Percentiles rank a stretch among this genome's conserved stretches.
These are phyloP conservation scores for Pythium apleroticum DNA, from an alignment of 352 stramenopile species.

Conservation along the genomic window DNA sequence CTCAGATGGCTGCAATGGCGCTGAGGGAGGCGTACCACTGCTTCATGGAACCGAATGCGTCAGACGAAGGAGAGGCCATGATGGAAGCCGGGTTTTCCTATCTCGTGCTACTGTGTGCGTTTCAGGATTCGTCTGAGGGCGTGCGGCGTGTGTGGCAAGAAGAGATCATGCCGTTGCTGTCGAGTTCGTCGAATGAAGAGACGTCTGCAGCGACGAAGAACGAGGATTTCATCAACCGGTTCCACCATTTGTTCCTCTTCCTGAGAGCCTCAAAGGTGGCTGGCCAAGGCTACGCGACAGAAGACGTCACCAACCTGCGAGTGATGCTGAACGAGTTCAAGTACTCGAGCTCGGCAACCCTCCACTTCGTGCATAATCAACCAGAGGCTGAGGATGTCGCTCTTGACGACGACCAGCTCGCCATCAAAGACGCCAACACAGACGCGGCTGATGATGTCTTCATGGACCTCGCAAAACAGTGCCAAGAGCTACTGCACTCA, in stretches of 20 bases:
- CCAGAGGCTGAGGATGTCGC: not conserved
- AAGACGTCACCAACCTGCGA: not conserved
- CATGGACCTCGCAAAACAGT: slow-evolving; percentile 42
- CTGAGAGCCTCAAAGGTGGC: not conserved
- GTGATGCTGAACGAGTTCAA: not conserved
- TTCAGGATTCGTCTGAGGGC: not conserved
- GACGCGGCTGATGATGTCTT: not conserved
- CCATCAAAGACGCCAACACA: no score
- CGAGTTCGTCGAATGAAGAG: not conserved
- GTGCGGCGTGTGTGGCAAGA: slow-evolving; percentile 42
- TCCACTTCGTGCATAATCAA: slow-evolving; percentile 1
- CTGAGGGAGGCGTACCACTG: slow-evolving; percentile 9
- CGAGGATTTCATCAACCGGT: not conserved
- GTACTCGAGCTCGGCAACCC: slow-evolving; percentile 5
- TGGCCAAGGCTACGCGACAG: not conserved
- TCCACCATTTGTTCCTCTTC: slow-evolving; percentile 8
- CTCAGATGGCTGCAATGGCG: slow-evolving; percentile 12
- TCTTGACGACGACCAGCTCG: not conserved
- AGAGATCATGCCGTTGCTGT: slow-evolving; percentile 32
- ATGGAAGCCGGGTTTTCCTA: slow-evolving; percentile 52
- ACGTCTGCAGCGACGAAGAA: not conserved
- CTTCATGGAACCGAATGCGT: not conserved
- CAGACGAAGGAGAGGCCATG: slow-evolving; percentile 20
- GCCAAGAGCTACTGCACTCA: slow-evolving; percentile 45
- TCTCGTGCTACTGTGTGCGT: slow-evolving; percentile 36